phyloP scores from a whole-genome alignment of 805 yeast genomes.

The Barnettozyma californica region DNA sequence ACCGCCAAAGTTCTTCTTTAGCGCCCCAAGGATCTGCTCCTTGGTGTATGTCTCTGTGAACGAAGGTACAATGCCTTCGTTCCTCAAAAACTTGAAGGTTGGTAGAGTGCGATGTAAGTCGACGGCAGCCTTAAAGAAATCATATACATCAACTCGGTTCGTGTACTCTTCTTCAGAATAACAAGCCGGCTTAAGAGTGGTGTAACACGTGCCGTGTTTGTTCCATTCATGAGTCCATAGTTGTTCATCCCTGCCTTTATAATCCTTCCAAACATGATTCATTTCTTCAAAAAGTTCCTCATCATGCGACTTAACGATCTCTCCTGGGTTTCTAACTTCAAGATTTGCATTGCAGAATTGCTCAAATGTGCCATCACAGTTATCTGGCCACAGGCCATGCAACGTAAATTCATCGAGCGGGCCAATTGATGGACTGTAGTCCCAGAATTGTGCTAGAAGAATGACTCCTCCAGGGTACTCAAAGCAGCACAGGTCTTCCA shows the following conservation, averaged over 20 bases:
- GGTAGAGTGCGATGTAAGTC: conserved; percentile 54
- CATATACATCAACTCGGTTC: conserved; percentile 46
- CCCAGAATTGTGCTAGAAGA: conserved; percentile 91
- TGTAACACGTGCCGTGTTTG: conserved; percentile 91
- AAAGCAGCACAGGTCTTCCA: conserved; percentile 70
- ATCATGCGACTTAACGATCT: conserved; percentile 43
- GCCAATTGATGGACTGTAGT: conserved; percentile 69
- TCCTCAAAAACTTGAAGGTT: conserved; percentile 60
- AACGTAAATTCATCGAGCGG: conserved; percentile 68
- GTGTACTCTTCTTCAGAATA: conserved; percentile 34
- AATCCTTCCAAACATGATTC: conserved; percentile 66
- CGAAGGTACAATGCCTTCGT: conserved; percentile 69
- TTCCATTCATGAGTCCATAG: conserved; percentile 92
- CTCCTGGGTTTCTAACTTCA: conserved; percentile 43
- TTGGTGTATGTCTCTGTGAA: conserved; percentile 49
- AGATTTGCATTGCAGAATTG: conserved; percentile 69
- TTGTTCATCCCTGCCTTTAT: conserved; percentile 57
- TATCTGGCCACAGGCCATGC: conserved; percentile 89
- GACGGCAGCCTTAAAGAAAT: conserved; percentile 61
- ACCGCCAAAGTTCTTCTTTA: conserved; percentile 44
- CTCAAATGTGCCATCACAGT: conserved; percentile 75
- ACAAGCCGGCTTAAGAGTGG: conserved; percentile 70
- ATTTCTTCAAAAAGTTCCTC: conserved; percentile 50
- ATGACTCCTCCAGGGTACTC: conserved; percentile 84
- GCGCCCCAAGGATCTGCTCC: conserved; percentile 47